Evolutionary conservation across 208 protist genomes (phyloP), one percentile per base, ranked within the genome.

Genomic region (Novymonas esmeraldas): DNA sequence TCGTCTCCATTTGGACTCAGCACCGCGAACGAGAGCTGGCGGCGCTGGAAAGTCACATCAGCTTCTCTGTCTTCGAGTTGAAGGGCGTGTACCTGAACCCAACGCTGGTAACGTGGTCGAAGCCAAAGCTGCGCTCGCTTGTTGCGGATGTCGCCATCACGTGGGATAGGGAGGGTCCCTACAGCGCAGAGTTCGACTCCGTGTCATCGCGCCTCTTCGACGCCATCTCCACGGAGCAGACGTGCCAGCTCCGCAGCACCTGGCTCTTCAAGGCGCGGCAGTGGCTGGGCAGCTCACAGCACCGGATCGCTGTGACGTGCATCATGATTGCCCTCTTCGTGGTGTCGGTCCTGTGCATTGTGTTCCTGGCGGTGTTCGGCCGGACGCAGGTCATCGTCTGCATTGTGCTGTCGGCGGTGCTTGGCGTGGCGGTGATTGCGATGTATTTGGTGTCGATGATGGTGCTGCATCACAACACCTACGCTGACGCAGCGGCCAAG

Each of bases 381-480:
- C 46, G 55, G 31, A 28, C 49, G 5, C 50, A 76, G 22, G 14
- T 63, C 6, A 64, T 38, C 2, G 61, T 62, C n/a, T 78, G 64
- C 38, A 74, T 82, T 46, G 58, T 59, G 10, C 59, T 89, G 18
- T 70, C 69, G 16, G 71, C 28, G 29, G 36, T 87, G 26, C 29
- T 84, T 6, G 65, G 70, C 41, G 62, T 87, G 7, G 36, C 56
- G 49, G 49, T 84, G 4, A 36, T 88, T 13, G 6, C 81, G 6
- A 62, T 63, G 18, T 64, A 63, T 51, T 44, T 64, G 11, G 26
- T 84, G 34, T 29, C 59, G 4, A 20, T 81, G 28, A 33, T 92
- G n/a, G 39, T 90, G 2, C 45, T 83, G 22, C 72, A 87, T 49
- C 82, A 93, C 78, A 95, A 91, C 64, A 67, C 77, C 16, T 85